These are phyloP conservation scores for Cephalotrichum gorgonifer DNA, from an alignment of 2,329 filamentous ascomycete species.

Conservation along the genomic window DNA sequence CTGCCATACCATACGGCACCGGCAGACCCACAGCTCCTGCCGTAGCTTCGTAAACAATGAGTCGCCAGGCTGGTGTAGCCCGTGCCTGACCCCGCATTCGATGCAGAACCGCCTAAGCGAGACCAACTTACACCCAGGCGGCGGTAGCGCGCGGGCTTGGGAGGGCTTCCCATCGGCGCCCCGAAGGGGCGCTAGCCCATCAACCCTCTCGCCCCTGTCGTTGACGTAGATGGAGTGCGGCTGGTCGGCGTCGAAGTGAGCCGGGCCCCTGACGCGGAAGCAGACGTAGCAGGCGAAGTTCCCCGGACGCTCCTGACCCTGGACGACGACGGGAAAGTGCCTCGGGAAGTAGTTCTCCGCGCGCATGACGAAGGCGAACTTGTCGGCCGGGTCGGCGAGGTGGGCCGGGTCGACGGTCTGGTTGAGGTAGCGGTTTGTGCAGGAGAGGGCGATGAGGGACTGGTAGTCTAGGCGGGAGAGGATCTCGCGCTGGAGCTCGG, in stretches of 20 bases:
- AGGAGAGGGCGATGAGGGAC: slow-evolving; percentile 27
- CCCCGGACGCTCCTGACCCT: slow-evolving; percentile 24
- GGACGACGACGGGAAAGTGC: slow-evolving; percentile 25
- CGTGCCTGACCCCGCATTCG: slow-evolving; percentile 26
- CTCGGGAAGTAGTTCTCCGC: slow-evolving; percentile 29
- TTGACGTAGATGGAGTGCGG: slow-evolving; percentile 21
- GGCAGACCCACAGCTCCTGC: slow-evolving; percentile 28
- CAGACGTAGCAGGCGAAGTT: slow-evolving; percentile 32
- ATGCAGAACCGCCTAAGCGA: slow-evolving; percentile 29
- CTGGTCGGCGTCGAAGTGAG: slow-evolving; percentile 26
- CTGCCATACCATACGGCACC: slow-evolving; percentile 23
- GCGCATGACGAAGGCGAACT: slow-evolving; percentile 28
- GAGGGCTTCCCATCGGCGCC: neutral
- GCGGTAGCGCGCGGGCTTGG: neutral
- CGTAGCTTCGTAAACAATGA: slow-evolving; percentile 24
- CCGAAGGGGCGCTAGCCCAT: neutral
- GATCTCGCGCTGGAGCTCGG: slow-evolving; percentile 21
- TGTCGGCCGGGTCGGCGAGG: slow-evolving; percentile 24
- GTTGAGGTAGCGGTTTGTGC: slow-evolving; percentile 23
- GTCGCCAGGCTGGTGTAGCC: slow-evolving; percentile 25
- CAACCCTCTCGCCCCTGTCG: slow-evolving; percentile 3
- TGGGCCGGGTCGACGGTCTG: slow-evolving; percentile 19
- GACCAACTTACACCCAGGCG: slow-evolving; percentile 11
- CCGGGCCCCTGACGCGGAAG: slow-evolving; percentile 26
- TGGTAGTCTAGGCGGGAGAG: slow-evolving; percentile 27